These are phyloP conservation scores for Annulohypoxylon moriforme DNA, from an alignment of 495 filamentous ascomycete species.

Conservation along the genomic window DNA sequence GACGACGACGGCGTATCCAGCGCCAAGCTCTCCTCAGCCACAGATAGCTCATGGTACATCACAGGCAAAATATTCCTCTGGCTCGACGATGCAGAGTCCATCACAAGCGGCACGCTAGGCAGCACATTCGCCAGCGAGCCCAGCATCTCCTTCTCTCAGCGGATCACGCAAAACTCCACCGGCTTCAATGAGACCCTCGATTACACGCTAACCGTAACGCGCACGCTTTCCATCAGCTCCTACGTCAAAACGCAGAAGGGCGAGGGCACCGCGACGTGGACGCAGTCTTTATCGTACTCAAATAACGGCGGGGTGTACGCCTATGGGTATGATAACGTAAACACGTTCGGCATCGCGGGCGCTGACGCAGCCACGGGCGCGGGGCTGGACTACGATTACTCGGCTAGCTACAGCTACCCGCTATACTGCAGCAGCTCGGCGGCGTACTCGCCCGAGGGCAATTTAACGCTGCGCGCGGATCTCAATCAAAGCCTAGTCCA, in stretches of 20 bases:
- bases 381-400: conserved; percentile 46
- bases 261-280: conserved; percentile 64
- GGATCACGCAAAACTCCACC: conserved; percentile 57
- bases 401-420: conserved; percentile 70
- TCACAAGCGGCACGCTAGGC: conserved; percentile 64
- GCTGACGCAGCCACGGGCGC: conserved; percentile 61
- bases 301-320: conserved; percentile 69
- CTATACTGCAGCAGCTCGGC: conserved; percentile 69
- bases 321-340: conserved; percentile 70
- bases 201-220: conserved; percentile 69
- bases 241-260: conserved; percentile 63
- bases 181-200: conserved; percentile 70
- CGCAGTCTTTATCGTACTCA: conserved; percentile 68
- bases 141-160: conserved; percentile 53
- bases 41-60: conserved; percentile 80
- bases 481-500: conserved; percentile 70
- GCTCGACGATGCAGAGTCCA: conserved; percentile 64
- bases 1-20: conserved; percentile 60
- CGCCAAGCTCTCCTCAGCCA: conserved; percentile 65
- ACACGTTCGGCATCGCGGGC: conserved; percentile 70
- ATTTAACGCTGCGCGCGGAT: conserved; percentile 68
- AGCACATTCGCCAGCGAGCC: conserved; percentile 40
- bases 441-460: conserved; percentile 55
- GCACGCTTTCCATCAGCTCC: conserved; percentile 67
- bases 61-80: conserved; percentile 90